Base-by-base conservation (phyloP, 2,329 filamentous ascomycete genomes). In the Arthrinium phaeospermum region DNA sequence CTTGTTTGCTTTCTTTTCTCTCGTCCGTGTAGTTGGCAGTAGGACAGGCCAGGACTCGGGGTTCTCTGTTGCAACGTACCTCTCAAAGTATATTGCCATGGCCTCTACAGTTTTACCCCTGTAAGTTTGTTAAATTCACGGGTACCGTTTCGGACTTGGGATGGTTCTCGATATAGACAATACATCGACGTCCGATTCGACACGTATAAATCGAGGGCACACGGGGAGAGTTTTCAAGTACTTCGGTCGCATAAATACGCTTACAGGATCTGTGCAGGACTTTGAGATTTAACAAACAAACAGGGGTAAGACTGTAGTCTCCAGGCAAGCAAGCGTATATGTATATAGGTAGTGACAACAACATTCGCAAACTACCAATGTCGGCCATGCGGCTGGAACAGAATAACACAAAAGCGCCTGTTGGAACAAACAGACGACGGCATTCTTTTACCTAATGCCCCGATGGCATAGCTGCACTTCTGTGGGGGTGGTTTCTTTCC, bases 41-140 rank as follows among this genome's bases (percentile, higher is more conserved):
- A 64, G 57, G 57, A 64, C 57, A 64, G 57, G 24, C 53, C 27
- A 57, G 27, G 57, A 64, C 57, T 64, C 57, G 57, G 57, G 34
- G 19, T 64, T 41, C 57, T 41, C 24, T 64, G 34, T 64, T 64
- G 12, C 57, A 64, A 64, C 57, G 22, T 64, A 37, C n/a, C 57
- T 41, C 10, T 13, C n/a, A 27, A 24, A 51, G 49, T 51, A 51
- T 22, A 49, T 49, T 19, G n/a, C n/a, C n/a, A n/a, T n/a, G n/a
- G n/a, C n/a, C n/a, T n/a, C n/a, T n/a, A n/a, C n/a, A n/a, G n/a
- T n/a, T n/a, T n/a, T n/a, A n/a, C n/a, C n/a, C n/a, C n/a, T n/a
- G n/a, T n/a, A n/a, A n/a, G n/a, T n/a, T n/a, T n/a, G n/a, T n/a
- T n/a, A n/a, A n/a, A n/a, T n/a, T n/a, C n/a, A n/a, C n/a, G n/a